Evolutionary conservation across 169 alveolate genomes (phyloP).

Genomic region (Plasmodium reichenowi): DNA sequence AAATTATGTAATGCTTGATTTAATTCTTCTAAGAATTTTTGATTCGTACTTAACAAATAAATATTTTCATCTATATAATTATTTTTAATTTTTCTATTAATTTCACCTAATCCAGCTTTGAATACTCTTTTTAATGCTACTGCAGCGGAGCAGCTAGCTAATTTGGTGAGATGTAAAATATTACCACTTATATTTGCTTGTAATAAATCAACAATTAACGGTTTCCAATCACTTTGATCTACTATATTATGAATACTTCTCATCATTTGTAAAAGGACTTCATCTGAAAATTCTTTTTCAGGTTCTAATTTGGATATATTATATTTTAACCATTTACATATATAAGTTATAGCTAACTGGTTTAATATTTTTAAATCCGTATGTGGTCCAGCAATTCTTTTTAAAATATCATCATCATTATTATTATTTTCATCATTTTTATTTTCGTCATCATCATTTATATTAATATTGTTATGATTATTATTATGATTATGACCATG

Average conservation of each 20-base stretch:
- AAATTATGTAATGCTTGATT: slow-evolving; percentile 86
- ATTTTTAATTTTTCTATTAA: slow-evolving; percentile 82
- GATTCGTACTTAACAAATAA: slow-evolving; percentile 81
- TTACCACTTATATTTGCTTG: slow-evolving; percentile 89
- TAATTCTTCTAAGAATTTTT: slow-evolving; percentile 82
- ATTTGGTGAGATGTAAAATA: slow-evolving; percentile 85
- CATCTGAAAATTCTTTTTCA: slow-evolving; percentile 84
- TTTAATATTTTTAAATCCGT: slow-evolving; percentile 86
- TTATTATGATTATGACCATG: slow-evolving; percentile 36
- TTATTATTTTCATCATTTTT: slow-evolving; percentile 32
- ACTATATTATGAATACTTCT: slow-evolving; percentile 90
- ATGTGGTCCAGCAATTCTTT: slow-evolving; percentile 84
- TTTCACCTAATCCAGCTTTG: slow-evolving; percentile 87
- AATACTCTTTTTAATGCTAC: slow-evolving; percentile 88
- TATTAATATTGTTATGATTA: slow-evolving; percentile 45
- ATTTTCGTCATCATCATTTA: slow-evolving; percentile 48
- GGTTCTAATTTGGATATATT: slow-evolving; percentile 90
- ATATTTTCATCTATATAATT: slow-evolving; percentile 81
- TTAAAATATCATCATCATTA: slow-evolving; percentile 50
- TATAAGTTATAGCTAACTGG: slow-evolving; percentile 88
- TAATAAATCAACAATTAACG: slow-evolving; percentile 89
- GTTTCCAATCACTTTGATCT: slow-evolving; percentile 92
- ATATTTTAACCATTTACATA: slow-evolving; percentile 90
- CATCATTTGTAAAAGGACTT: slow-evolving; percentile 90
- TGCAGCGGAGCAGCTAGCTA: slow-evolving; percentile 89